Base-by-base conservation (phyloP, 1,284 basidiomycete genomes). In the Pholiota adiposa region DNA sequence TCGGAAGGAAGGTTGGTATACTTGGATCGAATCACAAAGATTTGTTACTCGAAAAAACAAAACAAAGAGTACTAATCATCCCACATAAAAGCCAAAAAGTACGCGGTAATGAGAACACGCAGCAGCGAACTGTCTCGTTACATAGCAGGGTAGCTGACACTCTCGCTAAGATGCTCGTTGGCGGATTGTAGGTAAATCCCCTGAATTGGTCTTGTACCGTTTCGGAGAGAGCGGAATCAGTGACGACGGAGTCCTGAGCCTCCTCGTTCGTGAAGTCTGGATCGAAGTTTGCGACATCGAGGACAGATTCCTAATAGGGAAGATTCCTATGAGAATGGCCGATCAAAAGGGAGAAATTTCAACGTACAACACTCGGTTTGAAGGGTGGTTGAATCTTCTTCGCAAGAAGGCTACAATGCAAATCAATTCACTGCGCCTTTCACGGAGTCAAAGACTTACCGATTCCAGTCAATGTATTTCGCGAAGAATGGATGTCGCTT, bases 381-480 rank as follows among this genome's bases (percentile, higher is more conserved):
- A 98, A 99, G 2, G 96, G 93, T 6, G 97, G 96, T 68, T 96
- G 94, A 56, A 98, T 97, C 82, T 98, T 97, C 82, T 98, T 99
- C 40, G 90, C 88, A 55, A 97, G 77, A 23, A 99, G 79, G 63
- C 90, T 92, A 63, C 48, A 25, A 88, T 59, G 49, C n/a, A 36
- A 41, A 40, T 29, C 29, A n/a, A 23, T 59, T 49, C 25, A 59
- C 18, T 38, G 51, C 40, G 21, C 18, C 16, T 31, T 19, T 8
- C 4, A 21, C 36, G 25, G 18, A 50, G 41, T 54, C 34, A 27
- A 59, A 23, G 21, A 68, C 82, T 50, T 69, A 87, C 84, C 80
- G 76, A 67, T 89, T 87, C 90, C 95, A 99, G 74, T 98, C 95
- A 65, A 99, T 89, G 75, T 97, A 92, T 70, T 92, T 92, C 11